Evolutionary conservation across 768 basidiomycete genomes (phyloP).

Genomic region (Dentipellis sp.): DNA sequence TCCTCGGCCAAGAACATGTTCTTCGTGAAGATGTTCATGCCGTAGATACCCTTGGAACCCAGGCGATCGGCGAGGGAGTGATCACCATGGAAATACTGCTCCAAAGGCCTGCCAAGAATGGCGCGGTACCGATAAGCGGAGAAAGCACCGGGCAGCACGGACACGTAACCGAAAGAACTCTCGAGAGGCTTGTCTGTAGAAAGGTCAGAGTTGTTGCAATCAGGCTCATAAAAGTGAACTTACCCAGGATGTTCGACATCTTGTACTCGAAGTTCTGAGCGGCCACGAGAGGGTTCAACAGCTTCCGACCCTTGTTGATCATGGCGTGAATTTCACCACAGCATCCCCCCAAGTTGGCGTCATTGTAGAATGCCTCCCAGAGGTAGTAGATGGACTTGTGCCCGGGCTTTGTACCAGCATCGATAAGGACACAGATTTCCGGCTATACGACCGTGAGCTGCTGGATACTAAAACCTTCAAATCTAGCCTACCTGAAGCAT

Average conservation of each 20-base stretch:
- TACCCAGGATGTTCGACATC: slow-evolving; percentile 93
- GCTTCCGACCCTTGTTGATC: slow-evolving; percentile 87
- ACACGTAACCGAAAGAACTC: slow-evolving; percentile 92
- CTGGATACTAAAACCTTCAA: slow-evolving; percentile 8
- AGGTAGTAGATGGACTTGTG: slow-evolving; percentile 94
- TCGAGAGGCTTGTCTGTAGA: slow-evolving; percentile 81
- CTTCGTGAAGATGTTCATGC: slow-evolving; percentile 96
- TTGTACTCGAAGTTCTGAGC: slow-evolving; percentile 98
- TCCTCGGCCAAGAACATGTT: slow-evolving; percentile 90
- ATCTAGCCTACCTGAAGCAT: slow-evolving; percentile 51
- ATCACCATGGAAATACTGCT: slow-evolving; percentile 84
- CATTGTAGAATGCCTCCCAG: slow-evolving; percentile 87
- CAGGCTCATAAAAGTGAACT: slow-evolving; percentile 7
- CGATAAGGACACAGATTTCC: slow-evolving; percentile 85
- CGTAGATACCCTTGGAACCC: slow-evolving; percentile 88
- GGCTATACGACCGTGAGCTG: slow-evolving; percentile 38
- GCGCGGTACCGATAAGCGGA: slow-evolving; percentile 93
- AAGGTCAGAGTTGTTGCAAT: background rate
- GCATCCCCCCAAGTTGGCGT: slow-evolving; percentile 72
- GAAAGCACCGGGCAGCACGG: slow-evolving; percentile 93
- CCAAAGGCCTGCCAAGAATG: slow-evolving; percentile 80
- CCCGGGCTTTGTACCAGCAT: slow-evolving; percentile 95
- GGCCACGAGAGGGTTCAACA: slow-evolving; percentile 86
- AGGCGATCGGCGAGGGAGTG: slow-evolving; percentile 86
- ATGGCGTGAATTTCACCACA: slow-evolving; percentile 96